phyloP scores from a whole-genome alignment of 2,329 filamentous ascomycete genomes.

The Teratosphaeria epicoccoides region DNA sequence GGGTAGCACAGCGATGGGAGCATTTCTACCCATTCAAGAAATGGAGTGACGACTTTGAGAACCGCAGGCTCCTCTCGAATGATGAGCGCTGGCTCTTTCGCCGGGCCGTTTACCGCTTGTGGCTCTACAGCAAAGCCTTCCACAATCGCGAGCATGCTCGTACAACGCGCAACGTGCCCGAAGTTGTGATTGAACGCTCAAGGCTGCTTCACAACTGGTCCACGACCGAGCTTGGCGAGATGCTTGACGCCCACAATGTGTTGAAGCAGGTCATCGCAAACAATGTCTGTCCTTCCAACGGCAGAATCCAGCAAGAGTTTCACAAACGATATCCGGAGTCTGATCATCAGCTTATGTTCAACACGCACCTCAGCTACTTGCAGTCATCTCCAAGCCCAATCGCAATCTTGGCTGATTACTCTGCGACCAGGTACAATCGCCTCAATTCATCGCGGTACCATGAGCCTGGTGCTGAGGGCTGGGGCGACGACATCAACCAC shows the following conservation, averaged over 20 bases:
- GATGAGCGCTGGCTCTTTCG: constrained; percentile 43
- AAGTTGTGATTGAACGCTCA: constrained; percentile 41
- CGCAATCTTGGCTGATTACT: constrained; percentile 11
- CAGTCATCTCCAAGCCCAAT: constrained; percentile 13
- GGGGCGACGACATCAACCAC: constrained; percentile 53
- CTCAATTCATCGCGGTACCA: constrained; percentile 39
- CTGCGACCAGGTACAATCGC: constrained; percentile 34
- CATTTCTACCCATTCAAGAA: constrained; percentile 54
- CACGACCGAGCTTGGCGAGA: constrained; percentile 45
- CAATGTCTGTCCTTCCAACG: constrained; percentile 53
- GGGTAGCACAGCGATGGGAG: constrained; percentile 47
- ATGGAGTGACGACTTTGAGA: constrained; percentile 48
- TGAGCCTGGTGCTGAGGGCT: constrained; percentile 48
- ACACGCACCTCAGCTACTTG: constrained; percentile 28
- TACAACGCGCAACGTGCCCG: constrained; percentile 37
- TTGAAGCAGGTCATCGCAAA: constrained; percentile 46
- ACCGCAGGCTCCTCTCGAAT: constrained; percentile 42
- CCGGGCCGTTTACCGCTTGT: constrained; percentile 49
- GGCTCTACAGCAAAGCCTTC: constrained; percentile 51
- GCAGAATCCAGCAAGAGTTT: constrained; percentile 48
- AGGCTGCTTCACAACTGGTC: constrained; percentile 50
- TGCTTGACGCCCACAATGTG: constrained; percentile 47
- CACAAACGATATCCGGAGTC: constrained; percentile 44
- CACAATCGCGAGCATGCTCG: constrained; percentile 43
- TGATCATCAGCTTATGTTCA: constrained; percentile 42